These are phyloP conservation scores for Fusarium armeniacum DNA, from an alignment of 2,329 filamentous ascomycete genomes.

Conservation along the genomic window DNA sequence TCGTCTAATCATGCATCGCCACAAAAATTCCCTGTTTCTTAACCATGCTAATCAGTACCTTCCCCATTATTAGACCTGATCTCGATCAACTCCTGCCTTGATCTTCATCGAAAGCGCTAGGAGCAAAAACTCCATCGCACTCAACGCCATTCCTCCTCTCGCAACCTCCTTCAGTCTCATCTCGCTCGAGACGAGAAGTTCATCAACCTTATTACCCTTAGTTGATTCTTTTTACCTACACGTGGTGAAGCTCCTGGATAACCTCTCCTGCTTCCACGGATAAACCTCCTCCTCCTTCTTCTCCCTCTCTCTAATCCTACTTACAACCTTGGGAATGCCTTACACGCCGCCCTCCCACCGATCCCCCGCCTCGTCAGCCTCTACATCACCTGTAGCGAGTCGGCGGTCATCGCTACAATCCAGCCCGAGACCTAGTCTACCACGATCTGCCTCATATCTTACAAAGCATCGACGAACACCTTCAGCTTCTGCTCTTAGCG, in stretches of 20 bases:
- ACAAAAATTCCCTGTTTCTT: conserved; percentile 32
- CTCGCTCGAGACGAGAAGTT: conserved; percentile 24
- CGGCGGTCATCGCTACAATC: conserved; percentile 70
- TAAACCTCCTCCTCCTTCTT: conserved; percentile 30
- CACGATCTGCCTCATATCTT: conserved; percentile 76
- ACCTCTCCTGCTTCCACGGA: conserved; percentile 42
- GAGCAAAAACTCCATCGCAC: conserved; percentile 9
- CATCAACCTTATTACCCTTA: conserved; percentile 27
- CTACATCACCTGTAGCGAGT: conserved; percentile 69
- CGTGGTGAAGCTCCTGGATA: conserved; percentile 43
- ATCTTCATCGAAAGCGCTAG: conserved; percentile 44
- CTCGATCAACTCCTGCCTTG: conserved; percentile 38
- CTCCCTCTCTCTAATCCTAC: conserved; percentile 22
- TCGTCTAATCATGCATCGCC: conserved; percentile 25
- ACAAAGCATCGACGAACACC: conserved; percentile 73
- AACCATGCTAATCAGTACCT: conserved; percentile 46
- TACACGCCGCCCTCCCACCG: conserved; percentile 84
- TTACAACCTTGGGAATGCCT: conserved; percentile 74
- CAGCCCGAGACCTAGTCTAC: conserved; percentile 66
- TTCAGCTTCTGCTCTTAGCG: conserved; percentile 56
- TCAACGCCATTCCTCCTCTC: background rate
- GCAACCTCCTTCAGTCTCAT: conserved; percentile 24
- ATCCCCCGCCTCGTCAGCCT: conserved; percentile 72
- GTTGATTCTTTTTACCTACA: conserved; percentile 23
- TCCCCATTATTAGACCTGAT: conserved; percentile 40